phyloP scores from a whole-genome alignment of 805 yeast genomes.

The Ogataea glucozyma region DNA sequence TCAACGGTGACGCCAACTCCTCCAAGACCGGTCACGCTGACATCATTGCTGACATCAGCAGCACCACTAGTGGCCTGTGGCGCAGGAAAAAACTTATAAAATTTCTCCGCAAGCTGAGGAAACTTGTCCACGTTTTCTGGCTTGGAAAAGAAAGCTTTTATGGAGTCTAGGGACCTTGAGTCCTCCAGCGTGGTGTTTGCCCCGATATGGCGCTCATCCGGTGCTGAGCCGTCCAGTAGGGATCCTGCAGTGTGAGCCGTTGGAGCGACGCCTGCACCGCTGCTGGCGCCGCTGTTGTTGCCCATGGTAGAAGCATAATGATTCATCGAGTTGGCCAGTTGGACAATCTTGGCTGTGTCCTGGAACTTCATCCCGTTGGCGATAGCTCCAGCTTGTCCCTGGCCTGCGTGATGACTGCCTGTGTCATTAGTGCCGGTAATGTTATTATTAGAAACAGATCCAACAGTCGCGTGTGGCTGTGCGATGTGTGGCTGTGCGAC shows the following conservation, averaged over 20 bases:
- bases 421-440: too few species aligned
- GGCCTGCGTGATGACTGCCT: conserved; percentile 1
- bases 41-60: neutral
- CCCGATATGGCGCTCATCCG: too few species aligned
- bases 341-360: conserved; percentile 11
- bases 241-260: too few species aligned
- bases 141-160: conserved; percentile 15
- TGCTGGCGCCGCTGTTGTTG: too few species aligned
- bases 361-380: conserved; percentile 6
- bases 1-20: too few species aligned
- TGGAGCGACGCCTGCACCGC: too few species aligned
- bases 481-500: too few species aligned
- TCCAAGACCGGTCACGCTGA: too few species aligned
- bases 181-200: conserved; percentile 15
- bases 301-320: too few species aligned
- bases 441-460: too few species aligned
- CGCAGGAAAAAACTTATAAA: conserved; percentile 19
- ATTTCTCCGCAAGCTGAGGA: conserved; percentile 23
- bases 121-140: conserved; percentile 19
- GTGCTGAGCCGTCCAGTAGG: too few species aligned
- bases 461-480: too few species aligned
- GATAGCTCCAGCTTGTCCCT: neutral
- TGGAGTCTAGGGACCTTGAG: conserved; percentile 15
- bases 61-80: conserved; percentile 8
- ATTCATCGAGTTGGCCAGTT: conserved; percentile 13